Percentiles rank a stretch among this genome's conserved stretches.
Evolutionary conservation across 768 basidiomycete genomes (phyloP).

Genomic region (Termitomyces sp.): DNA sequence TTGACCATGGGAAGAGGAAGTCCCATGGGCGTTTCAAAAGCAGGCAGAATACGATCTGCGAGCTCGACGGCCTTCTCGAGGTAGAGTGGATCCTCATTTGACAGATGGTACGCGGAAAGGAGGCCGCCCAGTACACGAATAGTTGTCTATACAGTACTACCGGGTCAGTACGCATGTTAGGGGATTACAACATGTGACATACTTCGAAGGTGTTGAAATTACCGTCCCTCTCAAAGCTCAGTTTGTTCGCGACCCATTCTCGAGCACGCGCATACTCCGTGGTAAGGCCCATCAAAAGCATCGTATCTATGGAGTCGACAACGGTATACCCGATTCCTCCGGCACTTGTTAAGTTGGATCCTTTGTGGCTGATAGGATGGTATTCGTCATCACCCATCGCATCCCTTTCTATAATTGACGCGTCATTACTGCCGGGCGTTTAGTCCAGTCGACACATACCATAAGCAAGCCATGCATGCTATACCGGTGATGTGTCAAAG

Average conservation of each 20-base stretch:
- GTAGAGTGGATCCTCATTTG: constrained; percentile 62
- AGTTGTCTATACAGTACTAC: constrained; percentile 58
- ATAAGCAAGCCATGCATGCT: constrained; percentile 88
- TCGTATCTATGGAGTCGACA: constrained; percentile 82
- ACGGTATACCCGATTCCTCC: constrained; percentile 90
- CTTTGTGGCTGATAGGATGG: constrained; percentile 73
- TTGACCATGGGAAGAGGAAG: constrained; percentile 83
- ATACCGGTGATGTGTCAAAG: constrained; percentile 12
- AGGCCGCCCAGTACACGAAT: constrained; percentile 92
- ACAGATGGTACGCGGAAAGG: constrained; percentile 80
- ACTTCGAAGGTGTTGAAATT: constrained; percentile 92
- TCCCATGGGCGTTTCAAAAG: constrained; percentile 78
- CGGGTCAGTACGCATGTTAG: background rate
- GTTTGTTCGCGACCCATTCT: constrained; percentile 66
- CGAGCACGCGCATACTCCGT: constrained; percentile 78
- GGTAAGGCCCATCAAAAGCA: constrained; percentile 80
- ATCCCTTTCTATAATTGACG: constrained; percentile 58
- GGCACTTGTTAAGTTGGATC: constrained; percentile 72
- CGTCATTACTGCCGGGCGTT: constrained; percentile 1
- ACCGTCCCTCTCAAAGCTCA: constrained; percentile 76
- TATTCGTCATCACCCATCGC: constrained; percentile 94
- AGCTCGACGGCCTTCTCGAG: constrained; percentile 79
- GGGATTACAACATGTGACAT: constrained; percentile 16
- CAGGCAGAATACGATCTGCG: constrained; percentile 80
- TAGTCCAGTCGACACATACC: constrained; percentile 39